Base-by-base conservation (phyloP, 2,329 filamentous ascomycete genomes). In the Scolecobasidium constrictum region DNA sequence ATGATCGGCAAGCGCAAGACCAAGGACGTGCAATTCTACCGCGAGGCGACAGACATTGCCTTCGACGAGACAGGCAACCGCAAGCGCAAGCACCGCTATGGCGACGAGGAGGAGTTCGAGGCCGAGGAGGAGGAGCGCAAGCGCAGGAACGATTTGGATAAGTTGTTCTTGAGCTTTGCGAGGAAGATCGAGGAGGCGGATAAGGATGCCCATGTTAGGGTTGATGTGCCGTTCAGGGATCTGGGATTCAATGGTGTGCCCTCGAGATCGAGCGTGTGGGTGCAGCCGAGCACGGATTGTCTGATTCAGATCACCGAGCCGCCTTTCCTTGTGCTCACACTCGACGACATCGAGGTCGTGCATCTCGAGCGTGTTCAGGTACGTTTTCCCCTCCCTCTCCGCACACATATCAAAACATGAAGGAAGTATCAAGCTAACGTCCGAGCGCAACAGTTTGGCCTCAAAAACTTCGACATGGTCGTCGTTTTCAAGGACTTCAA, bases 1-100 rank as follows among this genome's bases (percentile, higher is more conserved):
- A 87, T 98, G 62, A 84, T 98, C 49, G 92, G 92, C 47, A 96
- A 94, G 73, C 93, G 94, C 69, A 98, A 98, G 77, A 94, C 92
- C 9, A 95, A 92, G 68, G 93, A 98, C 60, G 84, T 98, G 1
- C 93, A 98, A 54, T 98, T 98, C 65, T 95, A 95, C 57, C 79
- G 92, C 42, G 92, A 98, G 67, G 92, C 92, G 3, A 96, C 92
- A 0, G 92, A 98, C 52, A 96, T 98, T 61, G 87, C 94, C 56
- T 96, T 98, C 53, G 92, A 98, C 56, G 92, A 98, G 67, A 98
- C 92, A 38, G 93, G 92, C 52, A 98, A 96, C 65, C 78, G 93
- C 49, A 94, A 95, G 68, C 84, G 92, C 51, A 95, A 95, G 66
- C 94, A 96, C 64, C 81, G 92, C 38, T 96, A 94, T 57, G 92